These are phyloP conservation scores for Wallacemonas sp. DNA, from an alignment of 208 protist genomes.

Conservation along the genomic window DNA sequence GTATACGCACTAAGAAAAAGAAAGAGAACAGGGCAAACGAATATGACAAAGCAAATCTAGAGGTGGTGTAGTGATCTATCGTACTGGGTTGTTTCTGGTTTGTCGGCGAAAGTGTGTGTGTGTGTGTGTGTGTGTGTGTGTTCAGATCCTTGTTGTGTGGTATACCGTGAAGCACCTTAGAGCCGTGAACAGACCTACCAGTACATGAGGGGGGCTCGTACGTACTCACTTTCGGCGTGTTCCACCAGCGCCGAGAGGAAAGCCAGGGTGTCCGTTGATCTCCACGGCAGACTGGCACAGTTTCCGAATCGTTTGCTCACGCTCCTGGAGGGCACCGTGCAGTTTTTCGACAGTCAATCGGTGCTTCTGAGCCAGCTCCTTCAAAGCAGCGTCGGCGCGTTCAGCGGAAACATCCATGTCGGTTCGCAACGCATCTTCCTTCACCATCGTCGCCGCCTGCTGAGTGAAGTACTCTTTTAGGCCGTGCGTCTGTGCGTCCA, in stretches of 20 bases:
- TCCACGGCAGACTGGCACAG: conserved; percentile 31
- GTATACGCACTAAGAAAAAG: conserved; percentile 5
- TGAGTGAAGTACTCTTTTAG: conserved; percentile 65
- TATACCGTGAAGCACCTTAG: too few species aligned
- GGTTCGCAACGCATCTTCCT: conserved; percentile 57
- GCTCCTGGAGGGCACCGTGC: conserved; percentile 52
- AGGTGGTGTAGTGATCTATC: neutral
- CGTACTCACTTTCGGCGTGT: neutral
- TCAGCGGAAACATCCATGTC: conserved; percentile 50
- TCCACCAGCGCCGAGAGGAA: neutral
- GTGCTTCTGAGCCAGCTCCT: conserved; percentile 32
- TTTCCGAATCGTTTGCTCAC: conserved; percentile 63
- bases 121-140: too few species aligned
- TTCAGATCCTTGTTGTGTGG: too few species aligned
- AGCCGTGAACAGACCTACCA: too few species aligned
- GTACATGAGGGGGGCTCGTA: too few species aligned
- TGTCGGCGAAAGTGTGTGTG: too few species aligned
- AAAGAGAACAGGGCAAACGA: neutral
- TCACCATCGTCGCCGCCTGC: conserved; percentile 20
- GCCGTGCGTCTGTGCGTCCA: conserved; percentile 42
- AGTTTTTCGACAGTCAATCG: conserved; percentile 49
- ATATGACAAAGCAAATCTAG: neutral
- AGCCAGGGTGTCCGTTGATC: conserved; percentile 5
- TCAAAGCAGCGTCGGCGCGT: conserved; percentile 39
- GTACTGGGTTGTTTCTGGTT: too few species aligned